Evolutionary conservation across 441 rosid species (phyloP).

Genomic region (Gossypium aridum): DNA sequence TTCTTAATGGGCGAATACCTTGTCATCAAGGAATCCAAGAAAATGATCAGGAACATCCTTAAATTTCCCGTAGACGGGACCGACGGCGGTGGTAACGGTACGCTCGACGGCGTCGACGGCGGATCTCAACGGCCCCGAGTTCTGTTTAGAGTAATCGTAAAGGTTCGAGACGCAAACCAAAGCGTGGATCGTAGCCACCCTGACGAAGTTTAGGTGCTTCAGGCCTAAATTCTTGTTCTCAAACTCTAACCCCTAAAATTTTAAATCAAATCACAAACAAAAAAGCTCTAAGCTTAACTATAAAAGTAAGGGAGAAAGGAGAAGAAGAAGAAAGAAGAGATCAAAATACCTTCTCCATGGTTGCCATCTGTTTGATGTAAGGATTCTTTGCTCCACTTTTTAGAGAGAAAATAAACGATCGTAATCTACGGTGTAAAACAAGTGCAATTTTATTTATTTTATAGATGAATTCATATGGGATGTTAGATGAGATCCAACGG

Average conservation of each 20-base stretch:
- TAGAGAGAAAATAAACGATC: neutral
- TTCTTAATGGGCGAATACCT: conserved; percentile 32
- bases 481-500: conserved; percentile 34
- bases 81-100: conserved; percentile 52
- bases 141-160: conserved; percentile 65
- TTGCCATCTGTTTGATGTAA: neutral
- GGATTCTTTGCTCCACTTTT: neutral
- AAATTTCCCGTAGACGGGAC: conserved; percentile 59
- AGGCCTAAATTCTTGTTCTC: conserved; percentile 38
- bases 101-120: conserved; percentile 60
- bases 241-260: conserved; percentile 19
- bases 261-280: neutral
- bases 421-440: neutral
- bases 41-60: conserved; percentile 55
- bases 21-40: conserved; percentile 61
- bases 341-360: neutral
- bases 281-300: neutral
- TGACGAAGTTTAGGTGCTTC: conserved; percentile 62
- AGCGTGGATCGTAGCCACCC: conserved; percentile 46
- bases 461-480: conserved; percentile 5
- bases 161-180: conserved; percentile 45
- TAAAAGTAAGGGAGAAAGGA: neutral
- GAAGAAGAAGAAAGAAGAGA: neutral
- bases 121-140: conserved; percentile 77
- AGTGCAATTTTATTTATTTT: neutral